phyloP scores from a whole-genome alignment of 768 basidiomycete genomes.

The Lanmaoa pseudosensibilis region DNA sequence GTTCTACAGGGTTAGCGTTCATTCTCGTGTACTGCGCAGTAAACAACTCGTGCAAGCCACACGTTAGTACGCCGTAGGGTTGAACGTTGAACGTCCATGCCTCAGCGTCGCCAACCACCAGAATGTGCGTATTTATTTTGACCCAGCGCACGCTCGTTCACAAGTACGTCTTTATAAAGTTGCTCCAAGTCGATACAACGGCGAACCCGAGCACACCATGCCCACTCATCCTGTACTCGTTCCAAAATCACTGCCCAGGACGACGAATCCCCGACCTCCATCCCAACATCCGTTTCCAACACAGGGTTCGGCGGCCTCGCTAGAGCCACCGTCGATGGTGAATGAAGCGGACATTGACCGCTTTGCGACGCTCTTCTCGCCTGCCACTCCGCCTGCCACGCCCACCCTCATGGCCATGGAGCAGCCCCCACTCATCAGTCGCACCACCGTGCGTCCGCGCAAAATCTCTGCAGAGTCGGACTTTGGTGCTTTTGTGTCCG shows the following conservation, averaged over 20 bases:
- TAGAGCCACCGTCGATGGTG: not conserved
- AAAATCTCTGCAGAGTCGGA: conserved; percentile 45
- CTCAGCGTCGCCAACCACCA: not conserved
- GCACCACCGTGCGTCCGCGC: conserved; percentile 1
- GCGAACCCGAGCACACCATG: not conserved
- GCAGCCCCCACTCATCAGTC: not conserved
- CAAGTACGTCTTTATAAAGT: conserved; percentile 10
- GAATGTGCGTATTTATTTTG: not conserved
- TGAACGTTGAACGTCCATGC: not conserved
- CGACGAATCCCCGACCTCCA: not conserved
- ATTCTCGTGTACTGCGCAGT: not conserved
- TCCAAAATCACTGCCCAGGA: not conserved
- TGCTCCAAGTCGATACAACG: not conserved
- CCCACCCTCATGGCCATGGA: conserved; percentile 13
- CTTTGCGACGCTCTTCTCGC: conserved; percentile 45
- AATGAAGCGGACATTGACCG: conserved; percentile 38
- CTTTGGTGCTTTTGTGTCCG: conserved; percentile 63
- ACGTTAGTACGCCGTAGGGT: not conserved
- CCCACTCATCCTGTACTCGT: not conserved
- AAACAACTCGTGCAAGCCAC: not conserved
- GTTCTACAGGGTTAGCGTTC: no score
- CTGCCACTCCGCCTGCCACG: conserved; percentile 35
- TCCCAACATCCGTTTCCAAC: not conserved
- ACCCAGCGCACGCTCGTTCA: not conserved
- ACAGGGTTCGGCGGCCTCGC: not conserved